Conservation (phyloP, 768 basidiomycete species). For the Leccinum incarnatum region DNA sequence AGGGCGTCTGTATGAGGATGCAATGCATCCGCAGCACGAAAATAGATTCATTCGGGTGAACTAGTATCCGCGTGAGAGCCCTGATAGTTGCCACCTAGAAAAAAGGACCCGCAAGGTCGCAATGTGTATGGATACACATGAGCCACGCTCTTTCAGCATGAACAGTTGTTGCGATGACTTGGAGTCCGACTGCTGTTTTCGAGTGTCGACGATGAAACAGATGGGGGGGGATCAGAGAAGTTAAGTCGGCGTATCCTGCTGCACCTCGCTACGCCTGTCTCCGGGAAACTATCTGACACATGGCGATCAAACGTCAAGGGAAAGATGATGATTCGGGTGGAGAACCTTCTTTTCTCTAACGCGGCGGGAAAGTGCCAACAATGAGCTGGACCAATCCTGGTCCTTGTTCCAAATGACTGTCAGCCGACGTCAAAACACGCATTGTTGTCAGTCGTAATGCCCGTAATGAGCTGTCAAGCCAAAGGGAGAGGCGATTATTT, state of each 20-base stretch:
- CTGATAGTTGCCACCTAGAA: not conserved
- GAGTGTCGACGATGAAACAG: slow-evolving; percentile 27
- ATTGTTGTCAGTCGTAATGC: slow-evolving; percentile 13
- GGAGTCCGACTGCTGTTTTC: slow-evolving; percentile 3
- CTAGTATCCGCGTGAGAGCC: slow-evolving; percentile 8
- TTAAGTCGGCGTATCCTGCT: slow-evolving; percentile 15
- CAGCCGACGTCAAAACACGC: slow-evolving; percentile 25
- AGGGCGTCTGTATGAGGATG: not conserved
- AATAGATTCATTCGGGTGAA: not conserved
- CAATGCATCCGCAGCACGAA: not conserved
- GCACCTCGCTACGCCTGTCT: slow-evolving; percentile 19
- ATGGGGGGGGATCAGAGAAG: slow-evolving; percentile 5
- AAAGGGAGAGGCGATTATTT: not conserved
- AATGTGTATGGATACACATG: not conserved
- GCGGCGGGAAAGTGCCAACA: slow-evolving; percentile 21
- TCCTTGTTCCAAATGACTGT: slow-evolving; percentile 8
- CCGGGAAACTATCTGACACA: slow-evolving; percentile 19
- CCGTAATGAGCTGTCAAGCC: slow-evolving; percentile 27
- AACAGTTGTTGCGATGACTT: slow-evolving; percentile 14
- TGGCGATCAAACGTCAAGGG: slow-evolving; percentile 28
- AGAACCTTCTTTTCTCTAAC: not conserved
- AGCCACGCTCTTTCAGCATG: not conserved
- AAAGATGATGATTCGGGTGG: slow-evolving; percentile 9
- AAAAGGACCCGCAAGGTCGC: not conserved
- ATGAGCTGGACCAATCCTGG: slow-evolving; percentile 22